A percentile compares a stretch with the other conserved stretches of the same genome.
phyloP scores from a whole-genome alignment of 371 early-diverging fungal species.

The Cokeromyces recurvatus region DNA sequence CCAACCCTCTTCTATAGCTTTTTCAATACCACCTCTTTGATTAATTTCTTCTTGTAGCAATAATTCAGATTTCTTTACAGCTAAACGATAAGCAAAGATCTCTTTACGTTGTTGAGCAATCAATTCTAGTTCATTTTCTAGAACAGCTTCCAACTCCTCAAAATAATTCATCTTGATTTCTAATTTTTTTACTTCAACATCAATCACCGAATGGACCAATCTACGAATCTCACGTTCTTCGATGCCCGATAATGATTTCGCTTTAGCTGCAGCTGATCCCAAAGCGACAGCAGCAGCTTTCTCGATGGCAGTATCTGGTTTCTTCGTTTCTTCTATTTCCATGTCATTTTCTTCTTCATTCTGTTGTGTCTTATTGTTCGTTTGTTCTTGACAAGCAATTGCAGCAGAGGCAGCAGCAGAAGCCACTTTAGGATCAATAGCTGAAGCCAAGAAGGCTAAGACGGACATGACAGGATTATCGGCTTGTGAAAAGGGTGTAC shows the following conservation, averaged over 20 bases:
- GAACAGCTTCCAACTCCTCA: conserved; percentile 81
- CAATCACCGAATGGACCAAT: conserved; percentile 76
- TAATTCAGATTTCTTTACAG: conserved; percentile 52
- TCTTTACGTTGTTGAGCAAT: conserved; percentile 79
- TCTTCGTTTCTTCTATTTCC: conserved; percentile 21
- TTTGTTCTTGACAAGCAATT: conserved; percentile 20
- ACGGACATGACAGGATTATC: conserved; percentile 97
- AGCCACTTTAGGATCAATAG: conserved; percentile 91
- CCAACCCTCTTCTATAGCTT: conserved; percentile 36
- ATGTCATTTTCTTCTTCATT: conserved; percentile 33
- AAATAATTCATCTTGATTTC: conserved; percentile 90
- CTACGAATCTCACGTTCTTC: conserved; percentile 82
- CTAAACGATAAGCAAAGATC: conserved; percentile 74
- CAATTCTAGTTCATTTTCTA: conserved; percentile 82
- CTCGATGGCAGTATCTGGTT: conserved; percentile 48
- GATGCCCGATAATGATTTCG: conserved; percentile 57
- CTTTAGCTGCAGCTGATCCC: conserved; percentile 67
- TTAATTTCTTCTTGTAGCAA: conserved; percentile 49
- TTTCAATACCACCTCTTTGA: conserved; percentile 27
- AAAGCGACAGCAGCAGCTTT: conserved; percentile 63
- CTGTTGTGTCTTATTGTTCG: conserved; percentile 5
- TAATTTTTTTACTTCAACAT: conserved; percentile 81
- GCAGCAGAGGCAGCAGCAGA: conserved; percentile 67
- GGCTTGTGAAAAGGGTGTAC: conserved; percentile 78
- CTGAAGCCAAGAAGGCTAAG: conserved; percentile 89